These are phyloP conservation scores for Alloascoidea africana DNA, from an alignment of 805 yeast species.

Conservation along the genomic window DNA sequence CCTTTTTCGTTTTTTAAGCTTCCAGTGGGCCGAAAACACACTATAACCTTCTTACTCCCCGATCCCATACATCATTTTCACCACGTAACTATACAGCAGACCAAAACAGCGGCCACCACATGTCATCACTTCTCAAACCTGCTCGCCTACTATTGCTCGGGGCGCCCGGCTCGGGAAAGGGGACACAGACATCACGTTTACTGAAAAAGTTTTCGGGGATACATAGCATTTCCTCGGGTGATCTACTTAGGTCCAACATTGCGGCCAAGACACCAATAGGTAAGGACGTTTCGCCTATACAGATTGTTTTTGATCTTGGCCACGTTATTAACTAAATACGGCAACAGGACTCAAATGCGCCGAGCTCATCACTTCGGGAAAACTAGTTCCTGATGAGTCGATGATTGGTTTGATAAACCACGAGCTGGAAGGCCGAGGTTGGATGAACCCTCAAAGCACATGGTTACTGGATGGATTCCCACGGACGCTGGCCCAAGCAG, in stretches of 20 bases:
- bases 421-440: slow-evolving; percentile 27
- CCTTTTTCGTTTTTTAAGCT: too few relatives aligned
- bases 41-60: too few relatives aligned
- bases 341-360: slow-evolving; percentile 27
- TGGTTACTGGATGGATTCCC: slow-evolving; percentile 94
- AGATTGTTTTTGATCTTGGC: neutral
- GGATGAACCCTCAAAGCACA: slow-evolving; percentile 28
- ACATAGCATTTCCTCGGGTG: slow-evolving; percentile 68
- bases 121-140: too few relatives aligned
- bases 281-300: slow-evolving; percentile 5
- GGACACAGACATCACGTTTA: slow-evolving; percentile 66
- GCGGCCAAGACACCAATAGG: slow-evolving; percentile 39
- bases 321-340: neutral
- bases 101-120: too few relatives aligned
- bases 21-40: too few relatives aligned
- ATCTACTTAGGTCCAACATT: slow-evolving; percentile 59
- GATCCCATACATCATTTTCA: too few relatives aligned
- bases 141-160: slow-evolving; percentile 65
- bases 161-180: slow-evolving; percentile 95
- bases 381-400: slow-evolving; percentile 55
- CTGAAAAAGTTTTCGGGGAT: slow-evolving; percentile 36
- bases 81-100: too few relatives aligned
- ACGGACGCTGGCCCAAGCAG: slow-evolving; percentile 63
- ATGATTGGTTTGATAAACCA: slow-evolving; percentile 44
- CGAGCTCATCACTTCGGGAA: slow-evolving; percentile 41